Evolutionary conservation across 2,329 filamentous ascomycete genomes (phyloP).

Genomic region (Chaetomiaceae sp.): DNA sequence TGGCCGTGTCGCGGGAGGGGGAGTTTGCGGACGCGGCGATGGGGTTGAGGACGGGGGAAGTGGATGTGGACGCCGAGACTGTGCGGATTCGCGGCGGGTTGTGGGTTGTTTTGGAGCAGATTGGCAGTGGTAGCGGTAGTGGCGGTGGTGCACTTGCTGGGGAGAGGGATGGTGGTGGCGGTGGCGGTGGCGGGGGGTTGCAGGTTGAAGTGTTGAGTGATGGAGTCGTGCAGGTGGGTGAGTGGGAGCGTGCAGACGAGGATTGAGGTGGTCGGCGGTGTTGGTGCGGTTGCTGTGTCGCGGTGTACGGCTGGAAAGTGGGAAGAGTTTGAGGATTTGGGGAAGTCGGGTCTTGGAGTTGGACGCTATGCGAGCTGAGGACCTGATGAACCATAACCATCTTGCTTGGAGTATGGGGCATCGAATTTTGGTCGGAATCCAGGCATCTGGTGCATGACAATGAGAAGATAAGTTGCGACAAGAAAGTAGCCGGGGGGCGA

Average conservation of each 20-base stretch:
- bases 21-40: slow-evolving; percentile 66
- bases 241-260: slow-evolving; percentile 24
- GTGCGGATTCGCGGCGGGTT: slow-evolving; percentile 50
- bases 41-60: slow-evolving; percentile 65
- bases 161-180: too few species aligned
- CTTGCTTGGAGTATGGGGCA: too few species aligned
- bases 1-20: slow-evolving; percentile 66
- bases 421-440: too few species aligned
- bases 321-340: too few species aligned
- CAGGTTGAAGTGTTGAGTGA: slow-evolving; percentile 34
- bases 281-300: background rate
- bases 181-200: slow-evolving; percentile 51
- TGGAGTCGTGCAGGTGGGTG: slow-evolving; percentile 15
- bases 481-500: too few species aligned
- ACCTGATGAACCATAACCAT: too few species aligned
- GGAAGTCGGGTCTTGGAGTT: too few species aligned
- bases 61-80: slow-evolving; percentile 67
- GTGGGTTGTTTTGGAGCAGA: slow-evolving; percentile 78
- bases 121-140: slow-evolving; percentile 41
- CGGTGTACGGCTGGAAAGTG: background rate
- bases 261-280: slow-evolving; percentile 7
- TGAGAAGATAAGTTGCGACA: too few species aligned
- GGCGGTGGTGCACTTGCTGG: slow-evolving; percentile 9
- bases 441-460: too few species aligned
- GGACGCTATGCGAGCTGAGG: too few species aligned